Evolutionary conservation across 805 yeast species (phyloP).

Genomic region (Candida takata): DNA sequence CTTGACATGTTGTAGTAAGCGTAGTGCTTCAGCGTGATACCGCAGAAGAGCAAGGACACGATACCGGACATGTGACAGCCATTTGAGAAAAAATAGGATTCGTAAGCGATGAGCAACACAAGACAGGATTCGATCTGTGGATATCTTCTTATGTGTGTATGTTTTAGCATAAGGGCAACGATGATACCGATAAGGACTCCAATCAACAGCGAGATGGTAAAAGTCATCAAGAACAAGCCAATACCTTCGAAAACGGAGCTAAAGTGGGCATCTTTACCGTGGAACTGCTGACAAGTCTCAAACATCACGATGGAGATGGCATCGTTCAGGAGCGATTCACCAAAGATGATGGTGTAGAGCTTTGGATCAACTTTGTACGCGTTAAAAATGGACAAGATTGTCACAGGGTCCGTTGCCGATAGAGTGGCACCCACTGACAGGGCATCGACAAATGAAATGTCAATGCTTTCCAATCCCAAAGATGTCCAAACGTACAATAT

Average conservation of each 20-base stretch:
- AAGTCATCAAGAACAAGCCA: slow-evolving; percentile 88
- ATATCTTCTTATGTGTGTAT: slow-evolving; percentile 85
- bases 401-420: slow-evolving; percentile 98
- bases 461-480: slow-evolving; percentile 81
- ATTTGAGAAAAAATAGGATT: slow-evolving; percentile 93
- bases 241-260: slow-evolving; percentile 87
- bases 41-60: slow-evolving; percentile 89
- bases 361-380: slow-evolving; percentile 98
- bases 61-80: slow-evolving; percentile 99
- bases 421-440: slow-evolving; percentile 95
- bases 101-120: slow-evolving; percentile 85
- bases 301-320: slow-evolving; percentile 99
- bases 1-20: slow-evolving; percentile 97
- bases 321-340: slow-evolving; percentile 91
- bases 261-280: slow-evolving; percentile 72
- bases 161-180: slow-evolving; percentile 85
- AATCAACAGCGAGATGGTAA: slow-evolving; percentile 82
- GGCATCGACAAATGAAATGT: slow-evolving; percentile 93
- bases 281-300: slow-evolving; percentile 95
- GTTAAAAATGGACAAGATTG: slow-evolving; percentile 91
- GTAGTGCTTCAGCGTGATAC: slow-evolving; percentile 93
- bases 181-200: slow-evolving; percentile 84
- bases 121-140: slow-evolving; percentile 97
- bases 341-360: slow-evolving; percentile 92
- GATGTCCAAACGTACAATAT: slow-evolving; percentile 86